A percentile compares a stretch with the other conserved stretches of the same genome.
Evolutionary conservation across 768 basidiomycete genomes (phyloP).

Genomic region (Cyclocybe cylindracea): DNA sequence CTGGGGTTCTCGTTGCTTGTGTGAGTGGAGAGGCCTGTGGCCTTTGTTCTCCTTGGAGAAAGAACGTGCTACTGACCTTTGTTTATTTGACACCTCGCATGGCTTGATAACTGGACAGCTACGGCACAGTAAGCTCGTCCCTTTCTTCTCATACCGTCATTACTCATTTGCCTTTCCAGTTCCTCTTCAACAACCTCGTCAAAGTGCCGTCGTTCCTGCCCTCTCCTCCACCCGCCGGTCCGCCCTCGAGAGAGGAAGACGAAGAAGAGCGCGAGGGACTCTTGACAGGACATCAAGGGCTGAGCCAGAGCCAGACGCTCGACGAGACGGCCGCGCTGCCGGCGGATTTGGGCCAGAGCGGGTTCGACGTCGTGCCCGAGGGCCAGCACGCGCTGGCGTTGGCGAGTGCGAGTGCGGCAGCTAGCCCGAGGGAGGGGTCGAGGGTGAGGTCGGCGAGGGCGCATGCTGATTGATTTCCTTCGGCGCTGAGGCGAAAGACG

Average conservation of each 20-base stretch:
- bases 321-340: slow-evolving; percentile 87
- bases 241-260: slow-evolving; percentile 39
- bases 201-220: slow-evolving; percentile 62
- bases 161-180: slow-evolving; percentile 40
- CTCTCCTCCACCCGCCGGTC: slow-evolving; percentile 37
- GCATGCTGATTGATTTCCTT: no score
- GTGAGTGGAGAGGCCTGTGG: slow-evolving; percentile 47
- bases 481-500: no score
- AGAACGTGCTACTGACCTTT: slow-evolving; percentile 6
- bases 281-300: slow-evolving; percentile 23
- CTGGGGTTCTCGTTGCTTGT: slow-evolving; percentile 86
- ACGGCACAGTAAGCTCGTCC: slow-evolving; percentile 70
- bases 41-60: slow-evolving; percentile 1
- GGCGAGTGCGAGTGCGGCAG: no score
- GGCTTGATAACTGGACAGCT: slow-evolving; percentile 47
- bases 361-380: slow-evolving; percentile 79
- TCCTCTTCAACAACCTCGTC: slow-evolving; percentile 89
- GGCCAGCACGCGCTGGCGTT: slow-evolving; percentile 38
- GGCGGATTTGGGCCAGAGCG: slow-evolving; percentile 77
- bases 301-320: neutral
- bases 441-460: no score
- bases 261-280: slow-evolving; percentile 66
- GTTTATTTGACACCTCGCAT: slow-evolving; percentile 5
- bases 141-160: slow-evolving; percentile 5
- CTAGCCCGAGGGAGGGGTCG: no score